Evolutionary conservation across 441 rosid species (phyloP).

Genomic region (Brassica hybrid): DNA sequence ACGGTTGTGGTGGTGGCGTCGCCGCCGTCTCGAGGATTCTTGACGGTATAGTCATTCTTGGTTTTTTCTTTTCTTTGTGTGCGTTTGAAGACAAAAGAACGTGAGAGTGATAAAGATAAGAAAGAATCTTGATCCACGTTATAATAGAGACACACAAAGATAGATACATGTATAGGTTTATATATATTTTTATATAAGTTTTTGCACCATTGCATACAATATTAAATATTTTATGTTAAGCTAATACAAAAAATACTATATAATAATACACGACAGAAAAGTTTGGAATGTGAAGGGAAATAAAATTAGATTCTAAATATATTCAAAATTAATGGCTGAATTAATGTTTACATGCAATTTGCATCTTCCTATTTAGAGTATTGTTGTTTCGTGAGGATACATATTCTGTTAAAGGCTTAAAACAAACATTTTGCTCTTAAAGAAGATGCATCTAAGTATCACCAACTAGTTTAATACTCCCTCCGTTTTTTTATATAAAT

Average conservation of each 20-base stretch:
- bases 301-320: constrained; percentile 1
- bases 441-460: constrained; percentile 22
- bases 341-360: constrained; percentile 36
- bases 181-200: not conserved
- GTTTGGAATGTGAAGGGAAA: constrained; percentile 18
- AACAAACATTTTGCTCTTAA: constrained; percentile 18
- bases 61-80: constrained; percentile 7
- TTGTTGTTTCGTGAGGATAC: constrained; percentile 29
- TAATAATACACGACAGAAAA: not conserved
- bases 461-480: not conserved
- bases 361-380: constrained; percentile 27
- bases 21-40: constrained; percentile 40
- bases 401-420: constrained; percentile 29
- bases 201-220: constrained; percentile 1
- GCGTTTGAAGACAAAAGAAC: constrained; percentile 33
- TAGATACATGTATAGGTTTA: constrained; percentile 30
- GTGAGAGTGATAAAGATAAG: constrained; percentile 42
- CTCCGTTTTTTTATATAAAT: too few species aligned
- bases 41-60: constrained; percentile 40
- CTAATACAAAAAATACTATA: not conserved
- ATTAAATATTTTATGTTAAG: not conserved
- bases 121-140: constrained; percentile 45
- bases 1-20: constrained; percentile 49
- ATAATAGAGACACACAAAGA: constrained; percentile 39
- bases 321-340: constrained; percentile 16